phyloP scores from a whole-genome alignment of 2,329 filamentous ascomycete genomes.

The Cladophialophora yegresii region DNA sequence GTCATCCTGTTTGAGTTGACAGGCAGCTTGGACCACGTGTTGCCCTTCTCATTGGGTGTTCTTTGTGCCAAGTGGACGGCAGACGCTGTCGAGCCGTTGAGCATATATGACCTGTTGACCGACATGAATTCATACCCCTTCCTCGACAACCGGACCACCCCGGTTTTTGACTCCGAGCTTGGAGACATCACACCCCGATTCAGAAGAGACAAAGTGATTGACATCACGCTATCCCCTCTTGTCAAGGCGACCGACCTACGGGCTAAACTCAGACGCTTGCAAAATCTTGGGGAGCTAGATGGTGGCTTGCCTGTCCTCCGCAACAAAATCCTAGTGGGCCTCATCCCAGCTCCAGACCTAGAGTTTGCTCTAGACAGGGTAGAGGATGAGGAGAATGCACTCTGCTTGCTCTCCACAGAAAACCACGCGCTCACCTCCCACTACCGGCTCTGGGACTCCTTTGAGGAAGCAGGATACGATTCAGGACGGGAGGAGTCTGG shows the following conservation, averaged over 20 bases:
- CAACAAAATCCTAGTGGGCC: conserved; percentile 75
- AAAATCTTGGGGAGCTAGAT: conserved; percentile 85
- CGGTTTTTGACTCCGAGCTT: conserved; percentile 83
- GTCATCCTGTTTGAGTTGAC: conserved; percentile 97
- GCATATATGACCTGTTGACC: conserved; percentile 87
- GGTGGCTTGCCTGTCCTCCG: conserved; percentile 86
- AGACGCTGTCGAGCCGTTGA: conserved; percentile 88
- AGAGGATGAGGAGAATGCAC: conserved; percentile 62
- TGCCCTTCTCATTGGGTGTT: conserved; percentile 90
- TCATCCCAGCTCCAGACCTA: conserved; percentile 91
- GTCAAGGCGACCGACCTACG: conserved; percentile 76
- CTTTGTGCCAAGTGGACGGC: conserved; percentile 98
- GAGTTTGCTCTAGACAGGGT: conserved; percentile 89
- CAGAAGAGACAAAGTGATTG: conserved; percentile 76
- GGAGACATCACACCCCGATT: conserved; percentile 80
- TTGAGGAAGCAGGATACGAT: conserved; percentile 34
- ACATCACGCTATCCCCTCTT: conserved; percentile 79
- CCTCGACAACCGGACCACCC: conserved; percentile 93
- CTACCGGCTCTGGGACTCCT: conserved; percentile 29
- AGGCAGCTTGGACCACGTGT: conserved; percentile 88
- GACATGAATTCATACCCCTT: conserved; percentile 98
- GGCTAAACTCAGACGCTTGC: conserved; percentile 75
- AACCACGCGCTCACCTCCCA: conserved; percentile 49
- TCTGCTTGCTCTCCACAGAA: conserved; percentile 79
- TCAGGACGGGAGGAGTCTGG: conserved; percentile 61